Conservation (phyloP, 345 rosid species). For the Geranium rotundifolium region DNA sequence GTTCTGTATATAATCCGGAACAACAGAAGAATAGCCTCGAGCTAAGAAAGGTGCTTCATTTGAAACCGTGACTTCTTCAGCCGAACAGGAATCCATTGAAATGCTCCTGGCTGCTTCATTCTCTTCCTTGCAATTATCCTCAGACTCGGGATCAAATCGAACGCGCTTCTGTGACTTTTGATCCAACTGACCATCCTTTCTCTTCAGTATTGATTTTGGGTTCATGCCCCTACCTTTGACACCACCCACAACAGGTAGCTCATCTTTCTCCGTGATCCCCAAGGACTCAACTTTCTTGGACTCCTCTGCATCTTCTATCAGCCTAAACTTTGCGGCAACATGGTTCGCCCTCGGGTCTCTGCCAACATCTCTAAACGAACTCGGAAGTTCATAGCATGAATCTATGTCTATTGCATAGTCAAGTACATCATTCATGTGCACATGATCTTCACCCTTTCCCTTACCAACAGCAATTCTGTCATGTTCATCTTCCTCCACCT, state of each 20-base stretch:
- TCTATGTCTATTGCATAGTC: conserved; percentile 30
- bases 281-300: conserved; percentile 21
- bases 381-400: conserved; percentile 25
- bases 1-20: conserved; percentile 71
- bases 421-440: conserved; percentile 34
- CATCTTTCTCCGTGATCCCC: conserved; percentile 17
- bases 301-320: conserved; percentile 63
- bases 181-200: conserved; percentile 41
- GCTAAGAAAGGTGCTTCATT: conserved; percentile 16
- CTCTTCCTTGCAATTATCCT: conserved; percentile 17
- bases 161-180: conserved; percentile 61
- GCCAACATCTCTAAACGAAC: conserved; percentile 10
- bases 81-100: conserved; percentile 14
- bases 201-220: conserved; percentile 71
- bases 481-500: conserved; percentile 87
- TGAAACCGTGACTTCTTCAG: conserved; percentile 11
- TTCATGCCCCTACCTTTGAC: too few species aligned
- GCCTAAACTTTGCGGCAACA: conserved; percentile 57
- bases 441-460: conserved; percentile 35
- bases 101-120: conserved; percentile 23
- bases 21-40: conserved; percentile 18
- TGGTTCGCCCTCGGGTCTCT: conserved; percentile 68
- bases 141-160: conserved; percentile 53
- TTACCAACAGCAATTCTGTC: conserved; percentile 71
- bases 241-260: too few species aligned